Base-by-base conservation (phyloP, 371 early-diverging fungal species). In the Haplosporangium sp. region DNA sequence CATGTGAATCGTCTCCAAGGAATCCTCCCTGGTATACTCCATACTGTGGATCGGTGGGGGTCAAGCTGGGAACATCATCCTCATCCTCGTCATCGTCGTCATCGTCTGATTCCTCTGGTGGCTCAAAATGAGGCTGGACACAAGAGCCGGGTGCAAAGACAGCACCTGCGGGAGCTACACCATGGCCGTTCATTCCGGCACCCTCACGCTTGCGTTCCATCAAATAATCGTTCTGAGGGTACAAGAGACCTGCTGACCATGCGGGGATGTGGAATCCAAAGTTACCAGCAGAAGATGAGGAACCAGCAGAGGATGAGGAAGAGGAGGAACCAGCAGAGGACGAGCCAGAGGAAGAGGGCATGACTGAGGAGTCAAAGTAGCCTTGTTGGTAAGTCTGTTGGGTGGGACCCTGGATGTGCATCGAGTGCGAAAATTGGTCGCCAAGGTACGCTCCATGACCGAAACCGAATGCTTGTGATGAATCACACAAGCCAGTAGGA, bases 121-220 rank as follows among this genome's bases (percentile, higher is more conserved):
- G 40, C 38, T 75, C 69, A 16, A 65, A 58, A 21, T 45, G 62
- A 6, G 66, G 63, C 61, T 65, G 69, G 52, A 64, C 69, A 20
- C 41, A 54, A 8, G 70, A 11, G 21, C 45, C 47, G 20, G 64
- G 50, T 12, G 72, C 64, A 48, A 60, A 60, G 18, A 71, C 61
- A 5, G 65, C 50, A 10, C 66, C 62, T n/a, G 36, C n/a, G 42
- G 73, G 53, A 42, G 50, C 61, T n/a, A 55, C 55, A n/a, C 59
- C 16, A 43, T 60, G 37, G 37, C 67, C 61, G 13, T 61, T 23
- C 29, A 50, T 53, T 6, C 43, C 65, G 20, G 69, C 62, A 9
- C 57, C 70, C n/a, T 75, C 69, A 20, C 65, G 75, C 63, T 75
- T 75, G 61, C 70, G 75, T 60, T 75, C 75, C 46, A 75, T 52